Evolutionary conservation across 306 rosid species (phyloP), one percentile per base, ranked within the genome.

Genomic region (Trichosanthes cucumerina): DNA sequence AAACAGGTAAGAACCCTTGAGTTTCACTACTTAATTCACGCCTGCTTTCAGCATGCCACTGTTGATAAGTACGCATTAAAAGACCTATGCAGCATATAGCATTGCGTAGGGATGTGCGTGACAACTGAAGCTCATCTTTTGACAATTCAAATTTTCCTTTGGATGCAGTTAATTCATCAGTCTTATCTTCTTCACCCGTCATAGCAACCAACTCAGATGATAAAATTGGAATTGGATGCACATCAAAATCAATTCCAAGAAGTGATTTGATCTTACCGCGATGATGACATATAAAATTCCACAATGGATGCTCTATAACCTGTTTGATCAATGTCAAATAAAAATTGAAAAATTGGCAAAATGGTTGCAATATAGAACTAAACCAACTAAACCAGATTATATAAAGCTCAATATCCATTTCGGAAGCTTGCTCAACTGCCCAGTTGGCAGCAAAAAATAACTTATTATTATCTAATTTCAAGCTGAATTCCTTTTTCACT

Each of bases 381-480:
- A 89, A 85, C 94, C 92, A 89, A 44, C 80, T 82, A 82, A 90
- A 87, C 92, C 89, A 88, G 28, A 79, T 80, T 83, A 89, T 83
- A 84, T 95, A 92, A 7, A 91, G 84, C 82, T 81, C 83, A 4
- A 92, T 72, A 83, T 89, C 97, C 86, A 81, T 83, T 83, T 86
- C 90, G 0, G 83, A 83, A 75, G 93, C 93, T 82, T 95, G 98
- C 73, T 95, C 97, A 70, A 91, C 70, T 11, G 90, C 78, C 98
- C 98, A 95, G 70, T 84, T 85, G 59, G 97, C 95, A 77, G 98
- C 96, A 91, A 88, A 92, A 12, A 52, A 49, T 39, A 94, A 84
- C 95, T 82, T 89, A 77, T 88, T 85, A 75, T 83, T 80, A 56
- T 87, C 78, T 80, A 82, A 76, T 49, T 77, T 85, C 64, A 80